Percentiles rank a stretch among this genome's conserved stretches.
phyloP scores from a whole-genome alignment of 345 rosid species.

The Leavenworthia alabamica region DNA sequence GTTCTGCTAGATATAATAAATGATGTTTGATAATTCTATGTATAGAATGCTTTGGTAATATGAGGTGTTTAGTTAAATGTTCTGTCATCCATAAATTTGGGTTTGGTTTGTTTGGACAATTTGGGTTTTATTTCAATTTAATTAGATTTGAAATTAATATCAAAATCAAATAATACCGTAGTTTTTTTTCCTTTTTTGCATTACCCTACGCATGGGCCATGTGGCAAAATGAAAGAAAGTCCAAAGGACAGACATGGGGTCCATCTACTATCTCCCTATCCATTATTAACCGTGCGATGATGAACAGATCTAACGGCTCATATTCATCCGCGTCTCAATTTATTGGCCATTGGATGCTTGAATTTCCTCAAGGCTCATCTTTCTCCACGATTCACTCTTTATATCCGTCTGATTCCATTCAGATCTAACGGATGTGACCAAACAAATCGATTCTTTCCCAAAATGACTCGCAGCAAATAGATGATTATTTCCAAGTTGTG shows the following conservation, averaged over 20 bases:
- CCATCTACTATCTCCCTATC: background rate
- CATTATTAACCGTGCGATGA: conserved; percentile 36
- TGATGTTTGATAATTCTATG: background rate
- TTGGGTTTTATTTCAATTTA: background rate
- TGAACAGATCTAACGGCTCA: conserved; percentile 9
- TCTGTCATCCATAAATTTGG: background rate
- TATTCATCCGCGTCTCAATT: conserved; percentile 34
- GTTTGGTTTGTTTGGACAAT: background rate
- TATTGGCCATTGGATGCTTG: conserved; percentile 37
- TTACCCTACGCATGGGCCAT: background rate
- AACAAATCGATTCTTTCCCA: conserved; percentile 18
- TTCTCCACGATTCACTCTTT: conserved; percentile 40
- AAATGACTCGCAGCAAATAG: conserved; percentile 11
- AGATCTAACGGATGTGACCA: conserved; percentile 32
- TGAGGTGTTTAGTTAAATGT: background rate
- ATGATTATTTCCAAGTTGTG: conserved; percentile 22
- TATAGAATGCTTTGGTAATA: background rate
- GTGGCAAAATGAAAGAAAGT: conserved; percentile 17
- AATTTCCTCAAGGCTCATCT: conserved; percentile 45
- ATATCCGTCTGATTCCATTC: conserved; percentile 24
- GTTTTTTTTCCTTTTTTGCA: background rate
- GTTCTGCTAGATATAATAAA: too few relatives aligned
- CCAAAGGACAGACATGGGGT: conserved; percentile 16
- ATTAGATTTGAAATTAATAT: background rate
- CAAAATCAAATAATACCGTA: too few relatives aligned